Percentiles rank a stretch among this genome's conserved stretches.
Conservation (phyloP, 257 asterid genomes). For the Plantago elongata region DNA sequence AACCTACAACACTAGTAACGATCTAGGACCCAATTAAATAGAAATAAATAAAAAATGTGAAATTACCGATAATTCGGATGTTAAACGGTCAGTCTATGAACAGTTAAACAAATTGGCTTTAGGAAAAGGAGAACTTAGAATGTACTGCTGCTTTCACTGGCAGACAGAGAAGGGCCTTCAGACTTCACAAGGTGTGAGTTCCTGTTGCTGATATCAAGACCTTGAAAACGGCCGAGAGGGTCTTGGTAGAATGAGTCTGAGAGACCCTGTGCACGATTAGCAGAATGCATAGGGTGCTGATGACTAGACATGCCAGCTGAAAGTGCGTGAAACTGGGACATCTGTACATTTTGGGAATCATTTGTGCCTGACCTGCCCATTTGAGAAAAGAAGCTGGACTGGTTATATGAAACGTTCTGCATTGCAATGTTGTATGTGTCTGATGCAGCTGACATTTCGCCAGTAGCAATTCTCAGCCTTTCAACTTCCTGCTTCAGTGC, state of each 20-base stretch:
- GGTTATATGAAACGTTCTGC: conserved; percentile 67
- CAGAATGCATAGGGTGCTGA: conserved; percentile 31
- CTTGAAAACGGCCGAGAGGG: conserved; percentile 31
- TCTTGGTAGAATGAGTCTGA: conserved; percentile 15
- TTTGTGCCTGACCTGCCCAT: conserved; percentile 40
- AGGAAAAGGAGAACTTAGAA: conserved; percentile 34
- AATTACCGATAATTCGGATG: conserved; percentile 22
- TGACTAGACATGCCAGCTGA: conserved; percentile 50
- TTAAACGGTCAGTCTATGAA: conserved; percentile 54
- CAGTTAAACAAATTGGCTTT: conserved; percentile 38
- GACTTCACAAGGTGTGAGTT: conserved; percentile 46
- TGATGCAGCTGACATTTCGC: conserved; percentile 54
- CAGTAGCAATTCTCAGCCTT: conserved; percentile 72
- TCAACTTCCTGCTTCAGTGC: conserved; percentile 88
- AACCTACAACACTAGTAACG: conserved; percentile 24
- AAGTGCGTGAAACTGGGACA: conserved; percentile 58
- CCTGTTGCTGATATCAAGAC: conserved; percentile 55
- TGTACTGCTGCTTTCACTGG: conserved; percentile 63
- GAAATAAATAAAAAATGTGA: conserved; percentile 22
- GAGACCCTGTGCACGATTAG: not conserved
- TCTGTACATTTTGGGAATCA: conserved; percentile 43
- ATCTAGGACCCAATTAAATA: conserved; percentile 24
- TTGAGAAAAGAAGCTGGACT: conserved; percentile 49
- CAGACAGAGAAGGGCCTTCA: conserved; percentile 55
- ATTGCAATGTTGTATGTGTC: conserved; percentile 51